Conservation (phyloP, 441 rosid genomes). For the Gossypium trilobum region DNA sequence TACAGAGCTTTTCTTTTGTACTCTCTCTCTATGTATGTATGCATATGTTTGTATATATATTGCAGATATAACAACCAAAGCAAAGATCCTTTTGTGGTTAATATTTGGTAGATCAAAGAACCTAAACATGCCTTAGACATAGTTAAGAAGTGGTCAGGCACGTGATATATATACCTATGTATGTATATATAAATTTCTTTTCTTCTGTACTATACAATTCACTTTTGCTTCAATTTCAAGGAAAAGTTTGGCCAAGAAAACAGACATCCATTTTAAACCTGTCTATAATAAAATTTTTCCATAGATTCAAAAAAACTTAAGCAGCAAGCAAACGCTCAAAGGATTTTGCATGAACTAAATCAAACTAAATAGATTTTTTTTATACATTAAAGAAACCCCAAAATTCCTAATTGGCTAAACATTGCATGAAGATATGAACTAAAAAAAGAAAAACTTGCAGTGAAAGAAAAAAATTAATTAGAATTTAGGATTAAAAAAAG, state of each 20-base stretch:
- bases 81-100: too few species aligned
- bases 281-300: not conserved
- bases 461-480: not conserved
- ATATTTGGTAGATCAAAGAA: too few species aligned
- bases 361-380: not conserved
- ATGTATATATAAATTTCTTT: too few species aligned
- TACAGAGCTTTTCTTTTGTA: not conserved
- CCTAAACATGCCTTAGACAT: too few species aligned
- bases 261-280: conserved; percentile 3
- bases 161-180: too few species aligned
- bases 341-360: not conserved
- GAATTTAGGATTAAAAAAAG: not conserved
- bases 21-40: too few species aligned
- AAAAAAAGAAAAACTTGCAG: not conserved
- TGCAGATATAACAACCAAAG: too few species aligned
- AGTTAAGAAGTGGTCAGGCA: too few species aligned
- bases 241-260: not conserved
- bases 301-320: not conserved
- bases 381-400: not conserved
- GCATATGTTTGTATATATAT: too few species aligned
- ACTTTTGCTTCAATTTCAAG: not conserved
- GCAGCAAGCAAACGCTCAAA: not conserved
- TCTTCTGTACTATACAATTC: not conserved
- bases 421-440: not conserved
- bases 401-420: not conserved